phyloP scores from a whole-genome alignment of 2,329 filamentous ascomycete species.

The Arthrobotrys sphaeroides region DNA sequence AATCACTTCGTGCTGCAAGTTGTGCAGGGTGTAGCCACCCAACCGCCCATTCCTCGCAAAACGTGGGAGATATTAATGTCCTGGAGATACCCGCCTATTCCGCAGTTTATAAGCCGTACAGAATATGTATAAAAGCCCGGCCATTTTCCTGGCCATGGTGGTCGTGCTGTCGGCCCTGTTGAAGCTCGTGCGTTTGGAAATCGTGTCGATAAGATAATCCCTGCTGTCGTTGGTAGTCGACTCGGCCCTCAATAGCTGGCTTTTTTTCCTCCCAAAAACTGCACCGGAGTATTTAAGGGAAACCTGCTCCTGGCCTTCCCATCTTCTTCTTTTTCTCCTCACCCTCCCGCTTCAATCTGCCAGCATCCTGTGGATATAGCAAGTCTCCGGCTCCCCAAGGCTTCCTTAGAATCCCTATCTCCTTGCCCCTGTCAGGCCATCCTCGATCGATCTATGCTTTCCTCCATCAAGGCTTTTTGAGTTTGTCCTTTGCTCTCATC shows the following conservation, averaged over 20 bases:
- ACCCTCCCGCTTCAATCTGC: background rate
- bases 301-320: background rate
- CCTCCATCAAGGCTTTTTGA: no score
- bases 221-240: background rate
- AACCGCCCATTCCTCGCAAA: background rate
- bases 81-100: no score
- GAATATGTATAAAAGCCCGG: background rate
- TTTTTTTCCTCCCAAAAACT: background rate
- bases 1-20: no score
- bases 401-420: background rate
- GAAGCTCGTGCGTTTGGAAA: background rate
- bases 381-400: background rate
- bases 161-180: background rate
- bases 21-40: background rate
- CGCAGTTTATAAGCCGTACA: background rate
- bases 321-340: background rate
- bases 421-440: background rate
- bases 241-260: background rate
- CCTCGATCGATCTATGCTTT: background rate
- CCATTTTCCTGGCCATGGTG: background rate
- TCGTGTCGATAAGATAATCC: background rate
- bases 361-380: background rate
- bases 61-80: background rate
- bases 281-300: background rate
- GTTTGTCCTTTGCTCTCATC: background rate